Conservation (phyloP, 768 basidiomycete species). For the Tubosaeta brunneosetosa region DNA sequence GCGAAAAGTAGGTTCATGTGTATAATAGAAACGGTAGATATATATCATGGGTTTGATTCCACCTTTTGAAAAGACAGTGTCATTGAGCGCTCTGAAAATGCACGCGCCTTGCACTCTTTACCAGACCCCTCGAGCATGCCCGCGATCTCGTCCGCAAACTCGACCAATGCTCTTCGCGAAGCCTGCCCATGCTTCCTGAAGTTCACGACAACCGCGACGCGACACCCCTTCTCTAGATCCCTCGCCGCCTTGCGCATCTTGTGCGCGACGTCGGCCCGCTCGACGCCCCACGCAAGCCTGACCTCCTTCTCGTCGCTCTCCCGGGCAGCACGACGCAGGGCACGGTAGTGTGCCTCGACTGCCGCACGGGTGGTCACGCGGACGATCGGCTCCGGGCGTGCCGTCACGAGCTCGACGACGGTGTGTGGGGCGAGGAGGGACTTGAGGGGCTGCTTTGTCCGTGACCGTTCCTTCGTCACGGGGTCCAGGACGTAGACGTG, state of each 20-base stretch:
- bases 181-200: slow-evolving; percentile 43
- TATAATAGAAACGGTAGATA: slow-evolving; percentile 19
- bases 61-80: slow-evolving; percentile 43
- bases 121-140: slow-evolving; percentile 44
- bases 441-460: slow-evolving; percentile 30
- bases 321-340: slow-evolving; percentile 29
- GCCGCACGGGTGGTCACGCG: slow-evolving; percentile 48
- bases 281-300: slow-evolving; percentile 67
- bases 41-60: not conserved
- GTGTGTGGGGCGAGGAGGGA: slow-evolving; percentile 46
- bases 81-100: slow-evolving; percentile 35
- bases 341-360: slow-evolving; percentile 36
- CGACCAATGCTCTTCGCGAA: slow-evolving; percentile 35
- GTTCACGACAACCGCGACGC: slow-evolving; percentile 53
- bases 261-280: slow-evolving; percentile 54
- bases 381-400: slow-evolving; percentile 53
- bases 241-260: slow-evolving; percentile 57
- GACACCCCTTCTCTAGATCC: slow-evolving; percentile 55
- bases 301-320: slow-evolving; percentile 53
- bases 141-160: slow-evolving; percentile 41
- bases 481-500: slow-evolving; percentile 48
- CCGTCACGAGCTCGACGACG: slow-evolving; percentile 53
- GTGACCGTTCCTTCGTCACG: slow-evolving; percentile 37
- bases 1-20: slow-evolving; percentile 24
- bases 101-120: slow-evolving; percentile 49